phyloP scores from a whole-genome alignment of 352 stramenopile species.

The Pythium guiyangense region DNA sequence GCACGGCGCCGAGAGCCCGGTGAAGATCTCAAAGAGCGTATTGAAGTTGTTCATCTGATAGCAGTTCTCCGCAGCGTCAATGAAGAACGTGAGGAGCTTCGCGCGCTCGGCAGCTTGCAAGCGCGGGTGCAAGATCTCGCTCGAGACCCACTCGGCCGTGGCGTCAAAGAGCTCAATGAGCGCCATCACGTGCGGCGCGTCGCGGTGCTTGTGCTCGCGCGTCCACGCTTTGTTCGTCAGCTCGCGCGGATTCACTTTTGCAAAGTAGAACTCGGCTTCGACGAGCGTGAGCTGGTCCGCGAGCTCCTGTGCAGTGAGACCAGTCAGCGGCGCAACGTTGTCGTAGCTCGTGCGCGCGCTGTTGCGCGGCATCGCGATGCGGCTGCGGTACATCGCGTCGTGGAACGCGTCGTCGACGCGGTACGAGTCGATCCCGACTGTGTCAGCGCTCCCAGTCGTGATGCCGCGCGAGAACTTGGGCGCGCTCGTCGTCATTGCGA shows the following conservation, averaged over 20 bases:
- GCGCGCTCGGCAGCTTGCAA: conserved; percentile 75
- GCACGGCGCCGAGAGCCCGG: conserved; percentile 71
- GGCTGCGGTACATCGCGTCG: conserved; percentile 63
- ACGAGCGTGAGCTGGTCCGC: conserved; percentile 81
- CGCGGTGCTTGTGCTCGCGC: conserved; percentile 70
- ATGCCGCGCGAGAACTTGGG: conserved; percentile 64
- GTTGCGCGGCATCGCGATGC: conserved; percentile 44
- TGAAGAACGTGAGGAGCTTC: conserved; percentile 82
- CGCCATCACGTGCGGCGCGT: conserved; percentile 77
- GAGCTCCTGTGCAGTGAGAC: conserved; percentile 56
- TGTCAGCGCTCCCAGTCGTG: conserved; percentile 48
- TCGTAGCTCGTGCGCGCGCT: conserved; percentile 75
- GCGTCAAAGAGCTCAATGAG: conserved; percentile 85
- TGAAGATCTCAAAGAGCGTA: conserved; percentile 81
- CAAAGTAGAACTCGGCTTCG: conserved; percentile 73
- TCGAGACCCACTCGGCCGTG: conserved; percentile 83
- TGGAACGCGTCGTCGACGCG: conserved; percentile 57
- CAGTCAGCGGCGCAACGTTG: conserved; percentile 66
- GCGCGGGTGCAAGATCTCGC: conserved; percentile 83
- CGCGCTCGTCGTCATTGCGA: conserved; percentile 18
- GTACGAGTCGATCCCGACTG: background rate
- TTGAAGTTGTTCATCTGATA: conserved; percentile 89
- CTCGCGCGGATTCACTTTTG: conserved; percentile 62
- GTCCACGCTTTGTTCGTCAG: conserved; percentile 88
- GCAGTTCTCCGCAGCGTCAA: conserved; percentile 78